Conservation (phyloP, 2,329 filamentous ascomycete genomes). For the Eurotiales sp. region DNA sequence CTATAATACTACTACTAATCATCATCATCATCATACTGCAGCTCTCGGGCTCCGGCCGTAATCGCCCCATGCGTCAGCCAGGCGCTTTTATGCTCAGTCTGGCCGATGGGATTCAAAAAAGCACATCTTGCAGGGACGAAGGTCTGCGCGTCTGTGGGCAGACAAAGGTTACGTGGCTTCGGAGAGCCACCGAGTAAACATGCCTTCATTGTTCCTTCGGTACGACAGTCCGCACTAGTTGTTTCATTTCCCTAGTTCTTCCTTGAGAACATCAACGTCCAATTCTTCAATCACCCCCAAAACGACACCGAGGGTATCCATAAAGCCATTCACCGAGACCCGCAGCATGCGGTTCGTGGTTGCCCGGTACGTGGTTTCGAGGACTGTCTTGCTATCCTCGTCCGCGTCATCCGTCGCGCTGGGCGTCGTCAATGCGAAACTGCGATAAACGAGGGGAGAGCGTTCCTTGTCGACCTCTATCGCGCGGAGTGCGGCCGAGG, state of each 20-base stretch:
- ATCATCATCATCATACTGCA: too few species aligned
- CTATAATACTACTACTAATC: too few species aligned
- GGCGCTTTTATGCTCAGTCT: too few species aligned
- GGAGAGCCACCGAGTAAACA: too few species aligned
- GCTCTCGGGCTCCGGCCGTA: too few species aligned
- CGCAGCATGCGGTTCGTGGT: conserved; percentile 95
- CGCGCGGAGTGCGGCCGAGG: conserved; percentile 68
- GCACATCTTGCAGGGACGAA: too few species aligned
- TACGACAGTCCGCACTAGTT: too few species aligned
- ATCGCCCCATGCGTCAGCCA: too few species aligned
- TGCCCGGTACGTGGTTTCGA: conserved; percentile 75
- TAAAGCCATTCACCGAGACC: conserved; percentile 93
- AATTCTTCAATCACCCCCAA: conserved; percentile 87
- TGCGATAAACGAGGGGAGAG: conserved; percentile 73
- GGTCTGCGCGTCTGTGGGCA: too few species aligned
- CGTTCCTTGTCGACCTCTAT: conserved; percentile 85
- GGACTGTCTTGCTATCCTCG: conserved; percentile 47
- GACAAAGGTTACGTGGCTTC: too few species aligned
- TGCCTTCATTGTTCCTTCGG: too few species aligned
- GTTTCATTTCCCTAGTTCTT: conserved; percentile 18
- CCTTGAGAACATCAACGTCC: conserved; percentile 73
- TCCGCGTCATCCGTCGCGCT: conserved; percentile 13
- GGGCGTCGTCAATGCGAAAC: conserved; percentile 55
- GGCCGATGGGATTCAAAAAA: too few species aligned
- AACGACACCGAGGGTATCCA: conserved; percentile 82